These are phyloP conservation scores for Aphelidium insulamus DNA, from an alignment of 371 early-diverging fungal genomes.

Conservation along the genomic window DNA sequence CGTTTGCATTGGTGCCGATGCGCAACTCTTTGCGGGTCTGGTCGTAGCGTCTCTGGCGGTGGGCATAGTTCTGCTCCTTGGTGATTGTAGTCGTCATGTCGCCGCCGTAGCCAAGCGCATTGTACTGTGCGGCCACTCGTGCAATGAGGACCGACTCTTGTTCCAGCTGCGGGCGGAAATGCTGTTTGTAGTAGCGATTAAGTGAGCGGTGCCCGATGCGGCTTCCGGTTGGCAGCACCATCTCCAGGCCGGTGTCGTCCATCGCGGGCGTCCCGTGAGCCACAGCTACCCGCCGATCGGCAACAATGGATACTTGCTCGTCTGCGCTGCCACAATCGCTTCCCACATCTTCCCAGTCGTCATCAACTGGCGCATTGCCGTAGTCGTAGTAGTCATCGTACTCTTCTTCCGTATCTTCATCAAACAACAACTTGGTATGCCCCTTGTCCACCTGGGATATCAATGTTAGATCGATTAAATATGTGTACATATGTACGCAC, in stretches of 20 bases:
- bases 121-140: slow-evolving; percentile 27
- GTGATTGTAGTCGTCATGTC: background rate
- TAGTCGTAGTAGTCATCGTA: slow-evolving; percentile 85
- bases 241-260: slow-evolving; percentile 17
- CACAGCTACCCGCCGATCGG: slow-evolving; percentile 4
- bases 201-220: slow-evolving; percentile 63
- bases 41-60: too few relatives aligned
- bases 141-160: slow-evolving; percentile 31
- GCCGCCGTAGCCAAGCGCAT: slow-evolving; percentile 10
- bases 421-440: slow-evolving; percentile 65
- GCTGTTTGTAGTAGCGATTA: slow-evolving; percentile 66
- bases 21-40: too few relatives aligned
- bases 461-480: background rate
- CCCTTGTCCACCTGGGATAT: slow-evolving; percentile 48
- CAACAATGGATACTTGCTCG: slow-evolving; percentile 6
- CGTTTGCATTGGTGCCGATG: slow-evolving; percentile 59
- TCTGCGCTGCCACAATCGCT: background rate
- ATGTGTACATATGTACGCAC: slow-evolving; percentile 10
- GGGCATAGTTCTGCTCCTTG: background rate
- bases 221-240: slow-evolving; percentile 61
- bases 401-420: slow-evolving; percentile 75
- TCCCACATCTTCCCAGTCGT: slow-evolving; percentile 18
- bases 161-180: slow-evolving; percentile 37
- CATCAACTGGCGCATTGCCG: slow-evolving; percentile 19
- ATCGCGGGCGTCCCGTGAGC: slow-evolving; percentile 2